Conservation (phyloP, 306 rosid species). For the Lablab purpureus region DNA sequence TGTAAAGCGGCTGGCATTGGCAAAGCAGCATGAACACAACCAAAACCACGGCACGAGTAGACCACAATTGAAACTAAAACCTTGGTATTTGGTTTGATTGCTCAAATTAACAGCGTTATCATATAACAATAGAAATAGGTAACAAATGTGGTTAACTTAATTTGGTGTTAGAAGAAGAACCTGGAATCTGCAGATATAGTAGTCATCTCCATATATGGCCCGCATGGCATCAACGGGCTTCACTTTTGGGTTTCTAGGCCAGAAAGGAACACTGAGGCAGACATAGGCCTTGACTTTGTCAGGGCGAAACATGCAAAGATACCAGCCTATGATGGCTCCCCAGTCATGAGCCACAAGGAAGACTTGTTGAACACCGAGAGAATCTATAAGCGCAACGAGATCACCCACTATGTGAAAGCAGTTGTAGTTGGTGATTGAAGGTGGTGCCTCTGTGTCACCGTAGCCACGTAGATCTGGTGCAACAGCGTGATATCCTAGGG, state of each 20-base stretch:
- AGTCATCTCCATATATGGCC: slow-evolving; percentile 45
- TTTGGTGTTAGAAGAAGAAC: neutral
- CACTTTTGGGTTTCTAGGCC: slow-evolving; percentile 19
- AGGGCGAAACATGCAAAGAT: slow-evolving; percentile 48
- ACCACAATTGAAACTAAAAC: too few relatives aligned
- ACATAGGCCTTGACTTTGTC: slow-evolving; percentile 47
- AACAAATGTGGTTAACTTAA: too few relatives aligned
- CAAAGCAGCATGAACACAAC: too few relatives aligned
- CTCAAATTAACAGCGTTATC: too few relatives aligned
- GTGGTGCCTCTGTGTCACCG: slow-evolving; percentile 44
- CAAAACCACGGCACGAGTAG: too few relatives aligned
- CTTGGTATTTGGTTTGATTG: too few relatives aligned
- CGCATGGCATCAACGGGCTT: slow-evolving; percentile 29
- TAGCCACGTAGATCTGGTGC: slow-evolving; percentile 54
- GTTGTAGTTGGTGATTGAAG: slow-evolving; percentile 22
- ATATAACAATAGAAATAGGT: too few relatives aligned
- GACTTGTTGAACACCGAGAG: slow-evolving; percentile 41
- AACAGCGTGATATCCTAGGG: slow-evolving; percentile 46
- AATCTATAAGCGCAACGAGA: slow-evolving; percentile 43
- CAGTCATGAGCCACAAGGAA: slow-evolving; percentile 52
- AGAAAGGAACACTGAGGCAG: slow-evolving; percentile 45
- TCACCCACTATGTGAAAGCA: slow-evolving; percentile 43
- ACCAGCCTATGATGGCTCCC: slow-evolving; percentile 52
- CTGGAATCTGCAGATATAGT: slow-evolving; percentile 55
- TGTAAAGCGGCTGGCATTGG: too few relatives aligned